Base-by-base conservation (phyloP, 1,284 basidiomycete genomes). In the Chalciporus piperatoides region DNA sequence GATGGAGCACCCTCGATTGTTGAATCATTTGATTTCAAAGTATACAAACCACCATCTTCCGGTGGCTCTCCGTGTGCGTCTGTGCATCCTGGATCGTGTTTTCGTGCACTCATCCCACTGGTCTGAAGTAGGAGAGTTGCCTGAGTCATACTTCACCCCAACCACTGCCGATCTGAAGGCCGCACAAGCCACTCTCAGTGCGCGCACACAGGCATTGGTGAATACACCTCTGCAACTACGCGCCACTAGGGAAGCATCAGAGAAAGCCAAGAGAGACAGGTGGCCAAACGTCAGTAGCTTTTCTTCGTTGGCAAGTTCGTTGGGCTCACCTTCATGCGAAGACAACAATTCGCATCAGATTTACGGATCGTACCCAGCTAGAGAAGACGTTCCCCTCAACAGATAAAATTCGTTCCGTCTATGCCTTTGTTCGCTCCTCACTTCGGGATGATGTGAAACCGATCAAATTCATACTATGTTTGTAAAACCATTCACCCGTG, bases 381-480 rank as follows among this genome's bases (percentile, higher is more conserved):
- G 92, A 96, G 70, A 82, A 80, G 56, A 68, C 71, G 0, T 93
- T 95, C 60, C 75, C 80, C 0, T 90, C 89, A 5, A 78, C 77
- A 1, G 81, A 84, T 62, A 90, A 86, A 61, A 91, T 95, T 50
- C 78, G 79, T 44, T 75, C 82, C 2, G 79, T 95, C 2, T 95
- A 95, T 64, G 84, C 82, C 3, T 92, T 95, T 58, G 87, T 94
- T 39, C 79, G 88, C 19, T 69, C 74, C n/a, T 79, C 79, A 19
- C 69, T 95, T 37, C 73, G 79, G 33, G 86, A 90, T 44, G 84
- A 87, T 54, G 79, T 82, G 28, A 82, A 85, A 60, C 73, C 80
- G 4, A 80, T 83, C 67, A 88, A 89, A 56, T 93, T 92, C 59
- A 77, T 91, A 21, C 74, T 94, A 41, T 95, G 90, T 92, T 60